Evolutionary conservation across 495 filamentous ascomycete genomes (phyloP).

Genomic region (Hypomontagnella monticulosa): DNA sequence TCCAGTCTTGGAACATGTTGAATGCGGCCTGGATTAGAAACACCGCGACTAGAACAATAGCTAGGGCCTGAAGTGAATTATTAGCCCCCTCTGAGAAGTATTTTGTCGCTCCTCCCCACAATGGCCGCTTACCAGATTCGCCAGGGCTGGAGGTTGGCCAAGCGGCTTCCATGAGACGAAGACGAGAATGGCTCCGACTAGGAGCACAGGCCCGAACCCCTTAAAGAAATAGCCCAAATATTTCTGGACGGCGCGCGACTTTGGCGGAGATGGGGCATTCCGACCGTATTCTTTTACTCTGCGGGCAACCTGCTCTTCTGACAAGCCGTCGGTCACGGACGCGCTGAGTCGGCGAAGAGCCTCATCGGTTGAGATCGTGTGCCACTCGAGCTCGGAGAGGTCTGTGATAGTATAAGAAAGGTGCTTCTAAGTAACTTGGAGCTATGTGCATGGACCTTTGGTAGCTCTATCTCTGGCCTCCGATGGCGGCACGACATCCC

Average conservation of each 20-base stretch:
- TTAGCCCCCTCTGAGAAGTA: not conserved
- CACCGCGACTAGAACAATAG: conserved; percentile 70
- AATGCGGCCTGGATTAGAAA: conserved; percentile 76
- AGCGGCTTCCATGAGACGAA: conserved; percentile 77
- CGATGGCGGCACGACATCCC: conserved; percentile 43
- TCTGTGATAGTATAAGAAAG: conserved; percentile 42
- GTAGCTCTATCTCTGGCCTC: conserved; percentile 54
- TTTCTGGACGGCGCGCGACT: conserved; percentile 64
- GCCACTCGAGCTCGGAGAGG: conserved; percentile 63
- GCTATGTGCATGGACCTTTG: conserved; percentile 46
- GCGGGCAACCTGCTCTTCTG: conserved; percentile 55
- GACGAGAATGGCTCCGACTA: conserved; percentile 69
- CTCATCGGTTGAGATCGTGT: conserved; percentile 63
- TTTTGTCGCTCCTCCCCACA: not conserved
- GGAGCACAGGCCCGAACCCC: conserved; percentile 73
- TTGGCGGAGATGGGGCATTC: conserved; percentile 68
- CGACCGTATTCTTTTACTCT: conserved; percentile 65
- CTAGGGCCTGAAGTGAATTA: conserved; percentile 59
- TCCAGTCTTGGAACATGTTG: conserved; percentile 72
- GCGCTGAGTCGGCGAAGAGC: conserved; percentile 63
- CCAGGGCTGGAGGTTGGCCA: conserved; percentile 68
- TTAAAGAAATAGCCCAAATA: conserved; percentile 75
- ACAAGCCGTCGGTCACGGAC: conserved; percentile 61
- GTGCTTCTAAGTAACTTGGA: conserved; percentile 8
- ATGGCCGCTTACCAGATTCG: conserved; percentile 61